These are phyloP conservation scores for Wickerhamiella australiensis DNA, from an alignment of 805 yeast genomes.

Conservation along the genomic window DNA sequence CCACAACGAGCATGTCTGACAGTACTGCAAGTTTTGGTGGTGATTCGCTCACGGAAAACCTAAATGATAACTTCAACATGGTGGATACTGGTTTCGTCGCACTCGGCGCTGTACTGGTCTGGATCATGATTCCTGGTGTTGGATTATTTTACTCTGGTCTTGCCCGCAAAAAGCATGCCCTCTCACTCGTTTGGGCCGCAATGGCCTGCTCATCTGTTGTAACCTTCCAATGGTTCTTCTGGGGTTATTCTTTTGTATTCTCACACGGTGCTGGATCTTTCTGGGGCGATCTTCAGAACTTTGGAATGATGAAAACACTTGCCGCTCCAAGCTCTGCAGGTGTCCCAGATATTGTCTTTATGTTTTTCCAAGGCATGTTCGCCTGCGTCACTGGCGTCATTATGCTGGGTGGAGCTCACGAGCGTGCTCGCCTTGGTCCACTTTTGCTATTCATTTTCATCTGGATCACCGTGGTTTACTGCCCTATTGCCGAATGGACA, in stretches of 20 bases:
- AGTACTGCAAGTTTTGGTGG: conserved; percentile 50
- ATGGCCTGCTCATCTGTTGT: conserved; percentile 76
- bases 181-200: conserved; percentile 87
- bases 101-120: conserved; percentile 65
- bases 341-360: conserved; percentile 84
- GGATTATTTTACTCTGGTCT: conserved; percentile 89
- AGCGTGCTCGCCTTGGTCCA: conserved; percentile 91
- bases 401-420: conserved; percentile 97
- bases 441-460: conserved; percentile 89
- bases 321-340: conserved; percentile 65
- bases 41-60: conserved; percentile 57
- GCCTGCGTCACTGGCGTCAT: conserved; percentile 86
- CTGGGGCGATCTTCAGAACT: conserved; percentile 71
- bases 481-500: conserved; percentile 94
- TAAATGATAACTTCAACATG: conserved; percentile 46
- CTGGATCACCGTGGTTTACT: conserved; percentile 92
- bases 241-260: conserved; percentile 92
- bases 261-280: conserved; percentile 56
- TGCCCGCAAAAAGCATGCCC: conserved; percentile 90
- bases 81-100: conserved; percentile 84
- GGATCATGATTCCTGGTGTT: conserved; percentile 95
- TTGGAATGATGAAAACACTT: conserved; percentile 66
- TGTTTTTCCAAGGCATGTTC: conserved; percentile 93
- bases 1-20: conserved; percentile 4
- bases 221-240: conserved; percentile 92